Evolutionary conservation across 768 basidiomycete species (phyloP).

Genomic region (Mrakia gelida): DNA sequence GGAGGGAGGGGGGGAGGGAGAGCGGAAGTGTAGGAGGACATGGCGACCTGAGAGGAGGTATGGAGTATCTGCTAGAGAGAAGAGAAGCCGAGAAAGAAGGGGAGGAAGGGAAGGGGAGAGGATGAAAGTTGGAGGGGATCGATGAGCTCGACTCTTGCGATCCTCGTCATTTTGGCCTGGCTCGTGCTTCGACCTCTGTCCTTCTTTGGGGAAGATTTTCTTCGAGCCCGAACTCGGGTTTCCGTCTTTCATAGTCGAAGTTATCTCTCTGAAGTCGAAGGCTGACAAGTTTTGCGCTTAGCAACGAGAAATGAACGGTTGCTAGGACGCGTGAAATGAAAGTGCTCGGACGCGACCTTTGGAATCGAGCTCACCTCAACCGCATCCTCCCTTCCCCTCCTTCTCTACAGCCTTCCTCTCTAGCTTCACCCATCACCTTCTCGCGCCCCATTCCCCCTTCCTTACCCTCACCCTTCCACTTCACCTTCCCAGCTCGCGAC

Average conservation of each 20-base stretch:
- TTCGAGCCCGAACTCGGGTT: no score
- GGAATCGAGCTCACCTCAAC: background rate
- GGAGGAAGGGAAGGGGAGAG: background rate
- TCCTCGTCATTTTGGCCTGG: background rate
- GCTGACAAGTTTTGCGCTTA: background rate
- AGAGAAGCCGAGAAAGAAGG: background rate
- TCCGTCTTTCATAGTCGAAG: no score
- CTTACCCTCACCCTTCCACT: background rate
- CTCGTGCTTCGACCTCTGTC: background rate
- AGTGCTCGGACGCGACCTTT: background rate
- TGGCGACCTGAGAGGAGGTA: background rate
- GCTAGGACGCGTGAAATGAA: background rate
- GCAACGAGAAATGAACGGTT: background rate
- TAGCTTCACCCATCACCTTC: background rate
- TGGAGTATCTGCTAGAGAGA: background rate
- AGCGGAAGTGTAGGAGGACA: background rate
- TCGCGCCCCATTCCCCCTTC: background rate
- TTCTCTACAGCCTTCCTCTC: background rate
- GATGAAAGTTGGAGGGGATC: background rate
- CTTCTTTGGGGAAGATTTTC: background rate
- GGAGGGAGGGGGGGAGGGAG: background rate
- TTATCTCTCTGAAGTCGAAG: background rate
- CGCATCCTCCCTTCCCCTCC: background rate
- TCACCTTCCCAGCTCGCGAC: background rate
- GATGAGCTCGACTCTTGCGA: slow-evolving; percentile 4